Percentiles rank a stretch among this genome's conserved stretches.
Evolutionary conservation across 805 yeast genomes (phyloP).

Genomic region (Kuraishia piskuri): DNA sequence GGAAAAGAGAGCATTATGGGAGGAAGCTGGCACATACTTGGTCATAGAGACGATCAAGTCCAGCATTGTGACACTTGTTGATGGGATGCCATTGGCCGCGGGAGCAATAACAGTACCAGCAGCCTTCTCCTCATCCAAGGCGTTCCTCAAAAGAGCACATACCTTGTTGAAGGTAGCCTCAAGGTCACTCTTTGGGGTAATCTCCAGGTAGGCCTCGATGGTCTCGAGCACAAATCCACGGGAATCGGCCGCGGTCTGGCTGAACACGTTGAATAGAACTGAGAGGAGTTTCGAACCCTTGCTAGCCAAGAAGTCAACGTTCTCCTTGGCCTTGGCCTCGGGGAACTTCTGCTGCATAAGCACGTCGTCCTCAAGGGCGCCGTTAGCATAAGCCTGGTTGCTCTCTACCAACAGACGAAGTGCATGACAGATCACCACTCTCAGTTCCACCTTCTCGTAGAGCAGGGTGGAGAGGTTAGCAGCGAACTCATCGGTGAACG

Average conservation of each 20-base stretch:
- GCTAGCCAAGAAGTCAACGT: slow-evolving; percentile 53
- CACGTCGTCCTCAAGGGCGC: slow-evolving; percentile 49
- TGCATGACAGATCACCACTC: slow-evolving; percentile 80
- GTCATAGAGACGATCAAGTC: slow-evolving; percentile 85
- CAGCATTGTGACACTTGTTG: slow-evolving; percentile 76
- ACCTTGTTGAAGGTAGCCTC: slow-evolving; percentile 77
- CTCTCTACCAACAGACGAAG: slow-evolving; percentile 73
- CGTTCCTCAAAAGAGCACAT: slow-evolving; percentile 65
- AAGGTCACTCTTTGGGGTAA: slow-evolving; percentile 60
- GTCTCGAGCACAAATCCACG: slow-evolving; percentile 83
- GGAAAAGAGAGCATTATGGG: slow-evolving; percentile 67
- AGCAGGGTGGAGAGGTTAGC: slow-evolving; percentile 62
- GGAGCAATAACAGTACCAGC: slow-evolving; percentile 21
- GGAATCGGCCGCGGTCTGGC: slow-evolving; percentile 79
- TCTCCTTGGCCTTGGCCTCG: slow-evolving; percentile 39
- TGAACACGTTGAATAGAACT: slow-evolving; percentile 84
- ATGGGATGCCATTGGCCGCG: slow-evolving; percentile 29
- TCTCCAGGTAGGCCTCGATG: slow-evolving; percentile 69
- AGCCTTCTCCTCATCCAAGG: slow-evolving; percentile 51
- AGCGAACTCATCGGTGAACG: slow-evolving; percentile 75
- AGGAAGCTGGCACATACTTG: slow-evolving; percentile 64
- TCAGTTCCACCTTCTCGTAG: slow-evolving; percentile 65
- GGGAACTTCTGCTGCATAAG: slow-evolving; percentile 58
- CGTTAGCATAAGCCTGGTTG: slow-evolving; percentile 53
- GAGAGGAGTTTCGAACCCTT: slow-evolving; percentile 73